Evolutionary conservation across 2,329 filamentous ascomycete species (phyloP).

Genomic region (Neofusicoccum parvum): DNA sequence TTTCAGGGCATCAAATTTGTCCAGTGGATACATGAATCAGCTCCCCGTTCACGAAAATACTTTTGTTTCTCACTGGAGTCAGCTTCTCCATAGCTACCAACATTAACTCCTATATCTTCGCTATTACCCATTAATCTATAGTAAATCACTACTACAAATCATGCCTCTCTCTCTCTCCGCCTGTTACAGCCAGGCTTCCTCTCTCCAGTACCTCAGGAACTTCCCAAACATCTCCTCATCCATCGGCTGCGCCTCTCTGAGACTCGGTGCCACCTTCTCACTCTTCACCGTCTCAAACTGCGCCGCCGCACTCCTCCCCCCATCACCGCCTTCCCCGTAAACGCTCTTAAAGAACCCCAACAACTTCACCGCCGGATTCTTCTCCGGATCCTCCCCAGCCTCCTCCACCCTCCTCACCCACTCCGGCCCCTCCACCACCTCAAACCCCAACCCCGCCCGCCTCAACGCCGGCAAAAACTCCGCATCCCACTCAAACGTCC

Average conservation of each 20-base stretch:
- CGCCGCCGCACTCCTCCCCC: not conserved
- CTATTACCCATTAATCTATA: too few species aligned
- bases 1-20: too few species aligned
- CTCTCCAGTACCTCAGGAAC: not conserved
- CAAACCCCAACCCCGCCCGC: slow-evolving; percentile 40
- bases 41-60: too few species aligned
- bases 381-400: slow-evolving; percentile 27
- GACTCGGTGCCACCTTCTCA: not conserved
- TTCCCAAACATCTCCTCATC: slow-evolving; percentile 1
- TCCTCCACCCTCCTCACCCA: slow-evolving; percentile 32
- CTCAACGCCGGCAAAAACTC: slow-evolving; percentile 56
- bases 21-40: too few species aligned
- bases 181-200: not conserved
- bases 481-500: slow-evolving; percentile 53
- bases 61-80: too few species aligned
- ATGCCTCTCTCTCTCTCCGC: not conserved
- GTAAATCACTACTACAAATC: not conserved
- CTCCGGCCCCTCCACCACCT: slow-evolving; percentile 26
- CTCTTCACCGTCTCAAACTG: not conserved
- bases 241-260: not conserved
- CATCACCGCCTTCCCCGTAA: slow-evolving; percentile 41
- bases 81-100: too few species aligned
- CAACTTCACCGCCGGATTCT: slow-evolving; percentile 34
- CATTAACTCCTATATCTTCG: too few species aligned
- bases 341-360: slow-evolving; percentile 40